Evolutionary conservation across 1,284 basidiomycete genomes (phyloP).

Genomic region (Puccinia triticina): DNA sequence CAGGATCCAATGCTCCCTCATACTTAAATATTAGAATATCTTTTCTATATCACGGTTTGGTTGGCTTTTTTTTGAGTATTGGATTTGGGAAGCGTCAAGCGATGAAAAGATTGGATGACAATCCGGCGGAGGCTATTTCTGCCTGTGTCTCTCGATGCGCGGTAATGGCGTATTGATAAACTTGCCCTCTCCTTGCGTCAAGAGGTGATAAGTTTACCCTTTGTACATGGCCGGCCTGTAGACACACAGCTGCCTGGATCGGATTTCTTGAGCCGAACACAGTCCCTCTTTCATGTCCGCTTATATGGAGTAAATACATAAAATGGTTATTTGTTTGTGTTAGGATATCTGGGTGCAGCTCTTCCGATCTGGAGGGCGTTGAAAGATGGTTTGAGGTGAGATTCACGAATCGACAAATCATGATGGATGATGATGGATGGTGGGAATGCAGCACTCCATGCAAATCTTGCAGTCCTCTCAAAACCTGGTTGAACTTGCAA

Average conservation of each 20-base stretch:
- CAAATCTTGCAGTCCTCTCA: neutral
- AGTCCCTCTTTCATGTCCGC: neutral
- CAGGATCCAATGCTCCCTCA: too few relatives aligned
- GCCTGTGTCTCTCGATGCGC: neutral
- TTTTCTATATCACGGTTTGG: too few relatives aligned
- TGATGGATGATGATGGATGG: neutral
- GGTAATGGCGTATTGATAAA: neutral
- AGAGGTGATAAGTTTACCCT: neutral
- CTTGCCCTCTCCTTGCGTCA: slow-evolving; percentile 1
- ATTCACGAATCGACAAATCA: neutral
- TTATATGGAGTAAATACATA: neutral
- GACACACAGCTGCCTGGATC: too few relatives aligned
- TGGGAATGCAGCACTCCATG: too few relatives aligned
- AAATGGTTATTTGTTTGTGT: too few relatives aligned
- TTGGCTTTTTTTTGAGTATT: too few relatives aligned
- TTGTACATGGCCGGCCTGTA: slow-evolving; percentile 7
- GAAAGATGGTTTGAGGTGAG: neutral
- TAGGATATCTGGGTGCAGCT: neutral
- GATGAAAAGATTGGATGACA: too few relatives aligned
- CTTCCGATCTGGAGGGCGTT: neutral
- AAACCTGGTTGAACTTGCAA: neutral
- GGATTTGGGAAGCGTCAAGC: too few relatives aligned
- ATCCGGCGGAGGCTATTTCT: too few relatives aligned
- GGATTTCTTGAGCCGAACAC: too few relatives aligned
- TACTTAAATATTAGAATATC: too few relatives aligned